Base-by-base conservation (phyloP, 1,284 basidiomycete species). In the Phlebopus sp. region DNA sequence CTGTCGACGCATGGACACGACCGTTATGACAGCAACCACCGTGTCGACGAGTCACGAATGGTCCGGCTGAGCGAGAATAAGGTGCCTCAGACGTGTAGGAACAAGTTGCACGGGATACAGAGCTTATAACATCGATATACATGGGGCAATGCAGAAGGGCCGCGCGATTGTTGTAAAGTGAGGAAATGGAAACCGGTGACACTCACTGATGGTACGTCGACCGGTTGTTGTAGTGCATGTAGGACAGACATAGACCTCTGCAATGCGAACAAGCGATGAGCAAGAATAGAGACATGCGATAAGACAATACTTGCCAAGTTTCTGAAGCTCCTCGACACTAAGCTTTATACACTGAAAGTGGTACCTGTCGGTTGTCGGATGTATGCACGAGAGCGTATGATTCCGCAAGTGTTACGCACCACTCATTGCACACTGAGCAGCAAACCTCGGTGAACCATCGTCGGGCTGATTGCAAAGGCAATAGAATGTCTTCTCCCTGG, bases 361-460 rank as follows among this genome's bases (percentile, higher is more conserved):
- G 65, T 80, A 88, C 88, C 87, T 90, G 58, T 0, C 34, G 18
- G 25, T 17, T 21, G 23, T n/a, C 9, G 17, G 27, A 30, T 40
- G 40, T 17, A 36, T 25, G 17, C n/a, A 39, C 54, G 42, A 51
- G 45, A 37, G 21, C n/a, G n/a, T 18, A 42, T 14, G 39, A 23
- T 15, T 10, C 15, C 30, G 42, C 9, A 49, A 44, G 43, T 38
- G 7, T 11, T 14, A 70, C 81, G 58, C 59, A 91, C 90, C 90
- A 92, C 49, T 85, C 81, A 36, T 74, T 73, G 64, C 90, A 92
- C 44, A 74, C 72, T 18, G 78, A 75, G 61, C 90, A 92, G 42
- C 72, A 72, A 39, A 92, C 82, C 90, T 92, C 14, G 90, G 88
- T 11, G 83, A 77, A 45, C 86, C 86, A 69, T 90, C 85, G 62